Conservation (phyloP, 768 basidiomycete genomes). For the Tulasnella sp. region DNA sequence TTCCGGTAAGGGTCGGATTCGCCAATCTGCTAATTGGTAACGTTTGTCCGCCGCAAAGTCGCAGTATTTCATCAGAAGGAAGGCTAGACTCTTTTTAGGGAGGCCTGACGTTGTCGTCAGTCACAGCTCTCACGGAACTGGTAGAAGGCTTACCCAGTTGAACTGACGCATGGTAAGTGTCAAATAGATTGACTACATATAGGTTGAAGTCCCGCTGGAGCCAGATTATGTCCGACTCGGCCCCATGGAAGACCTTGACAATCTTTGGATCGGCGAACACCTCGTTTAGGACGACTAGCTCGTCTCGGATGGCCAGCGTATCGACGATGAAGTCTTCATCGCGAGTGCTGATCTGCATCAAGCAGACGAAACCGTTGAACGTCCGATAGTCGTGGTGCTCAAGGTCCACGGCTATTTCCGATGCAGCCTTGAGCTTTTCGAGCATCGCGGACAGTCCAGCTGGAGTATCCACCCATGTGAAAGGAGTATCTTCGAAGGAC, state of each 20-base stretch:
- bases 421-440: constrained; percentile 57
- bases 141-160: constrained; percentile 59
- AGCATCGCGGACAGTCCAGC: constrained; percentile 65
- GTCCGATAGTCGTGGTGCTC: constrained; percentile 91
- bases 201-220: constrained; percentile 94
- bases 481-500: constrained; percentile 67
- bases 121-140: background rate
- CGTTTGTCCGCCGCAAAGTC: constrained; percentile 91
- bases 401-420: constrained; percentile 88
- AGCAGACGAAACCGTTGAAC: constrained; percentile 83
- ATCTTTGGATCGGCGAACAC: constrained; percentile 83
- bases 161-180: constrained; percentile 94
- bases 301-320: constrained; percentile 70
- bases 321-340: constrained; percentile 88
- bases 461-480: constrained; percentile 69
- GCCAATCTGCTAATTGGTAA: constrained; percentile 97
- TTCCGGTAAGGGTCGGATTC: constrained; percentile 83
- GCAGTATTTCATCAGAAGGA: constrained; percentile 85
- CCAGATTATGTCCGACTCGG: constrained; percentile 93
- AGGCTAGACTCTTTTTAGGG: constrained; percentile 80
- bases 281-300: constrained; percentile 74
- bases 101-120: constrained; percentile 56
- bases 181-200: constrained; percentile 94
- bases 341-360: constrained; percentile 90
- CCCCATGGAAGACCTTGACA: constrained; percentile 86